These are phyloP conservation scores for Piper betle DNA, from an alignment of 164 flowering plant species.

Conservation along the genomic window DNA sequence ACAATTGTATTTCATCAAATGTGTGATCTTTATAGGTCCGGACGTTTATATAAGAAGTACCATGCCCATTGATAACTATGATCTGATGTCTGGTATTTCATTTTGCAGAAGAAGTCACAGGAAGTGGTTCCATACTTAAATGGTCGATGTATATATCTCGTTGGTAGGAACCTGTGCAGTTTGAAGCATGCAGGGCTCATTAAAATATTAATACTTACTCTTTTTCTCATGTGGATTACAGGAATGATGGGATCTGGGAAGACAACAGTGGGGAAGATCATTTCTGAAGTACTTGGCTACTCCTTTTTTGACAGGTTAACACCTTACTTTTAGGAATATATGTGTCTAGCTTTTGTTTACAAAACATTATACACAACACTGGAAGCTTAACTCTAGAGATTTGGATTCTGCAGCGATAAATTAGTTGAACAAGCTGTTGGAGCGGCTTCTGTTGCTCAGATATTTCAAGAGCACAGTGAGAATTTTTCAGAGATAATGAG, in stretches of 20 bases:
- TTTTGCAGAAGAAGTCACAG: constrained; percentile 65
- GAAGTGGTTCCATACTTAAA: constrained; percentile 49
- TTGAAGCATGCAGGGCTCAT: background rate
- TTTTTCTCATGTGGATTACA: constrained; percentile 16
- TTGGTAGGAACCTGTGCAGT: constrained; percentile 47
- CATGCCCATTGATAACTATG: background rate
- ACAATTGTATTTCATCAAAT: background rate
- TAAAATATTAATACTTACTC: background rate
- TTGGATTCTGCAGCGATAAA: constrained; percentile 38
- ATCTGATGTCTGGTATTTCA: constrained; percentile 12
- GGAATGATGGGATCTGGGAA: constrained; percentile 99
- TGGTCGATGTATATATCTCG: constrained; percentile 87
- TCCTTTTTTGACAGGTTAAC: constrained; percentile 82
- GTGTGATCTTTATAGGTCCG: background rate
- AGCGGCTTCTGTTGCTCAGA: constrained; percentile 52
- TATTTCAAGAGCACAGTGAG: constrained; percentile 54
- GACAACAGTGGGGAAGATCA: constrained; percentile 81
- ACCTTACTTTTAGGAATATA: background rate
- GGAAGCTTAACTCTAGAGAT: constrained; percentile 1
- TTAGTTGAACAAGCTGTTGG: constrained; percentile 56
- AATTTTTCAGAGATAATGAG: constrained; percentile 58
- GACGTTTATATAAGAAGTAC: background rate
- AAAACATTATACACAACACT: background rate
- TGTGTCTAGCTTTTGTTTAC: background rate
- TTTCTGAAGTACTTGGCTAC: constrained; percentile 68